Base-by-base conservation (phyloP, 2,329 filamentous ascomycete species). In the Sporothrix phasma region DNA sequence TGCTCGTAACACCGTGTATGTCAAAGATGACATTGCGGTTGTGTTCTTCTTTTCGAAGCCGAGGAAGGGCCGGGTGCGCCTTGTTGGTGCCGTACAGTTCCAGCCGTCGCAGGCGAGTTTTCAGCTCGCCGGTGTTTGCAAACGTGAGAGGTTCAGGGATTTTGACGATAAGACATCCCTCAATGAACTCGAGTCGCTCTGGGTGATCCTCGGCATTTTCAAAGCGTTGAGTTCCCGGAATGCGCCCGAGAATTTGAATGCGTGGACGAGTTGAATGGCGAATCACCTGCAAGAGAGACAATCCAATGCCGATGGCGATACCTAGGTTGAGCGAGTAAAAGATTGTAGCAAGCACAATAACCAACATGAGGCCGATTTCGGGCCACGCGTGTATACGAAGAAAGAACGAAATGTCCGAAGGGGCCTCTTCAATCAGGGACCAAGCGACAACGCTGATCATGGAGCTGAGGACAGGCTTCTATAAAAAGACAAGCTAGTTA, bases 61-160 rank as follows among this genome's bases (percentile, higher is more conserved):
- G 84, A 0, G 94, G 94, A 19, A 97, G 80, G 0, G 92, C 92
- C 0, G 94, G 94, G 70, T 97, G 94, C 0, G 90, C 91, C 62
- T 83, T 80, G 53, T 80, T 87, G 0, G 91, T 93, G n/a, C 94
- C 94, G 71, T 97, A 96, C 24, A 92, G 82, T 75, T 97, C 94
- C 1, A 99, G 80, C 6, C 94, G 81, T 5, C 89, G 82, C 11
- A 99, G 80, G 3, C 94, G 84, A 61, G 87, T 88, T 75, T 95
- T 96, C 51, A 99, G 79, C 69, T 94, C 90, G 54, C 92, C 94
- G 0, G 94, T 97, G 74, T 99, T 99, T 72, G 93, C 93, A 74
- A 99, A 99, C 0, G 93, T 97, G 60, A 99, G 79, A 0, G 94
- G 94, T 73, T 99, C 94, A 0, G 94, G 93, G 63, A 99, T 97